Percentiles rank a stretch among this genome's conserved stretches.
phyloP scores from a whole-genome alignment of 176 grass and related monocot species.

The Carex kokanica region DNA sequence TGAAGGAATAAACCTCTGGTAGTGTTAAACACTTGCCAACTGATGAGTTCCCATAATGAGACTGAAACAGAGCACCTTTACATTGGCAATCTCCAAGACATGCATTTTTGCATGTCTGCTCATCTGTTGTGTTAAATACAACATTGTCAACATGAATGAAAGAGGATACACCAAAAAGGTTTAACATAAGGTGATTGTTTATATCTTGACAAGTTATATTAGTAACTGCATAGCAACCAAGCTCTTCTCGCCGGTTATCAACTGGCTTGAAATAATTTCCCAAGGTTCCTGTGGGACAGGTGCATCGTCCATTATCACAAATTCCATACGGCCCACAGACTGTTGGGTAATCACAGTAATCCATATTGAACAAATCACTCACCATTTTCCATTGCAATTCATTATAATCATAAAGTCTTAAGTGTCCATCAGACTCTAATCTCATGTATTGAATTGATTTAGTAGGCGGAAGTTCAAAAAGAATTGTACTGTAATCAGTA shows the following conservation, averaged over 20 bases:
- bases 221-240: constrained; percentile 18
- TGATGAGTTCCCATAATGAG: not conserved
- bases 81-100: constrained; percentile 49
- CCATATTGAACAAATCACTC: not conserved
- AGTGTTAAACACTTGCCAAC: constrained; percentile 23
- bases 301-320: constrained; percentile 4
- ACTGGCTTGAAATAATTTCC: not conserved
- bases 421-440: constrained; percentile 2
- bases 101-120: constrained; percentile 35
- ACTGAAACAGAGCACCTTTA: constrained; percentile 42
- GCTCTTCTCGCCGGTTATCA: not conserved
- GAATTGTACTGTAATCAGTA: too few relatives aligned
- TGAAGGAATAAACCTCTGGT: constrained; percentile 22
- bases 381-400: not conserved
- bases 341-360: constrained; percentile 7
- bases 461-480: too few relatives aligned
- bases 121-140: not conserved
- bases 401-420: not conserved
- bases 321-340: constrained; percentile 25
- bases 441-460: constrained; percentile 13
- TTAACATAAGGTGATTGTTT: constrained; percentile 14
- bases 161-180: not conserved
- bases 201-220: constrained; percentile 28
- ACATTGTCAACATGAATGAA: not conserved
- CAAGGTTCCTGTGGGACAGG: not conserved